A percentile compares a stretch with the other conserved stretches of the same genome.
phyloP scores from a whole-genome alignment of 805 yeast genomes.

The Candida sakaeoensis region DNA sequence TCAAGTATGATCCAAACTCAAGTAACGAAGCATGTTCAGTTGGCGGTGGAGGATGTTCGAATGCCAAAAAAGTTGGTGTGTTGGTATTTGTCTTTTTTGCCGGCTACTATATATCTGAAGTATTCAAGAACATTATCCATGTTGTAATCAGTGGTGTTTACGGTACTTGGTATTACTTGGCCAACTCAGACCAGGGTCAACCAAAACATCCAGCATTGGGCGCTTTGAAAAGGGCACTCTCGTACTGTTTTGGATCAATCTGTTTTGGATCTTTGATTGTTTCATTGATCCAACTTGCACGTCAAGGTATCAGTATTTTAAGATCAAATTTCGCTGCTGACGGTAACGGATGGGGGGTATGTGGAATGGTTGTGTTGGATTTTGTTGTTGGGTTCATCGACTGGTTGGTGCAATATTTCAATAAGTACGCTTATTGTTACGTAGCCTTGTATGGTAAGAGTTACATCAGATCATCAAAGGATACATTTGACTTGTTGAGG shows the following conservation, averaged over 20 bases:
- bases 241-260: slow-evolving; percentile 86
- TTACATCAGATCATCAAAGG: slow-evolving; percentile 72
- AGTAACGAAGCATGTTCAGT: slow-evolving; percentile 50
- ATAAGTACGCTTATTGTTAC: slow-evolving; percentile 85
- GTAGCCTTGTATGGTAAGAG: slow-evolving; percentile 83
- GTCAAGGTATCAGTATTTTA: slow-evolving; percentile 49
- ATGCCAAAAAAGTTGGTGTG: slow-evolving; percentile 61
- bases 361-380: slow-evolving; percentile 52
- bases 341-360: slow-evolving; percentile 50
- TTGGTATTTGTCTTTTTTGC: slow-evolving; percentile 75
- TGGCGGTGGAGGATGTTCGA: slow-evolving; percentile 52
- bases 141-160: slow-evolving; percentile 78
- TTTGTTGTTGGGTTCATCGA: slow-evolving; percentile 62
- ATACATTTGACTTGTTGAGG: slow-evolving; percentile 74
- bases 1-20: slow-evolving; percentile 62
- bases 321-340: slow-evolving; percentile 50
- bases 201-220: slow-evolving; percentile 80
- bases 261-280: slow-evolving; percentile 80
- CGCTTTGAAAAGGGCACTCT: slow-evolving; percentile 73
- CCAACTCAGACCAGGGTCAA: slow-evolving; percentile 70
- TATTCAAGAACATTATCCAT: slow-evolving; percentile 74
- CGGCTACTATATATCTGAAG: slow-evolving; percentile 81
- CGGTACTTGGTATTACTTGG: slow-evolving; percentile 89
- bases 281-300: slow-evolving; percentile 63
- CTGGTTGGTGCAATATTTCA: slow-evolving; percentile 81